Conservation (phyloP, 2,329 filamentous ascomycete genomes). For the Botrytis cinerea region DNA sequence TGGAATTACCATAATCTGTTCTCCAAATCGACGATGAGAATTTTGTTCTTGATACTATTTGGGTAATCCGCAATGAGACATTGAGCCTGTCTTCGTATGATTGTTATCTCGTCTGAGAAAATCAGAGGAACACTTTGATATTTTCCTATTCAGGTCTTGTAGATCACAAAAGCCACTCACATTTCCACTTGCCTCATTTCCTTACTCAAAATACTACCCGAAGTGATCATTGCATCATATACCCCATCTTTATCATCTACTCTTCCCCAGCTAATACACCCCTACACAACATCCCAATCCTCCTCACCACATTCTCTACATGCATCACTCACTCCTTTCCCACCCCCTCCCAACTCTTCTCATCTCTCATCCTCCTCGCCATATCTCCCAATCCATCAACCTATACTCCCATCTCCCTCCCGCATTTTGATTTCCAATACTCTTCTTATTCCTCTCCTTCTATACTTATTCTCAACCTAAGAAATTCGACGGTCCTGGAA, state of each 20-base stretch:
- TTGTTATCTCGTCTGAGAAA: background rate
- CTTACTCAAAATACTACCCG: background rate
- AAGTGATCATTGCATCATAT: background rate
- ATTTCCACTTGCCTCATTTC: background rate
- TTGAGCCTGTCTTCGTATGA: accelerated
- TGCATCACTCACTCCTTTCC: background rate
- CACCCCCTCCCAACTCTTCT: background rate
- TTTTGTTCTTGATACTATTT: background rate
- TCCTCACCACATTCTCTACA: background rate
- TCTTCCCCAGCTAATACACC: background rate
- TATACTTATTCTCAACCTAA: background rate
- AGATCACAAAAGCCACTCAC: background rate
- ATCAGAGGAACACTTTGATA: background rate
- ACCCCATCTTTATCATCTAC: background rate
- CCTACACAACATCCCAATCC: background rate
- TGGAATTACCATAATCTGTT: background rate
- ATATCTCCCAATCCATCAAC: background rate
- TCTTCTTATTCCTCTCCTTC: background rate
- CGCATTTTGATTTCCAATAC: background rate
- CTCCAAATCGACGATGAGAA: background rate
- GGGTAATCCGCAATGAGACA: background rate
- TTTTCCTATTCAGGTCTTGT: background rate
- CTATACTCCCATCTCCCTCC: background rate
- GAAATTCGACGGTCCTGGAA: background rate
- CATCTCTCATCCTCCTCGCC: background rate